These are phyloP conservation scores for Claviceps quebecensis DNA, from an alignment of 2,329 filamentous ascomycete genomes.

Conservation along the genomic window DNA sequence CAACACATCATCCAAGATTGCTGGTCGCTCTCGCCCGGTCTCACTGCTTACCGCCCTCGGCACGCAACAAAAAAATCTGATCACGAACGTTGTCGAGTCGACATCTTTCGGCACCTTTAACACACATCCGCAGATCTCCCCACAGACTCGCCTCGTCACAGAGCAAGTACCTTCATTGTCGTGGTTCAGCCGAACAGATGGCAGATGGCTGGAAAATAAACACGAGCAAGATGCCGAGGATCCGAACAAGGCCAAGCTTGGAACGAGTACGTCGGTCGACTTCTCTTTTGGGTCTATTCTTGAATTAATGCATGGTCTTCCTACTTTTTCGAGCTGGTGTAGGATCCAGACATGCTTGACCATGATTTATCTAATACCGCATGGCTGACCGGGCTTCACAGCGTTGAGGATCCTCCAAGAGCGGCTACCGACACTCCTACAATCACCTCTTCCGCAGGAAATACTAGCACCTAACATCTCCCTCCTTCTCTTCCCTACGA, in stretches of 20 bases:
- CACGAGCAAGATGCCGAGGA: conserved; percentile 27
- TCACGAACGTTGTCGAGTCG: not conserved
- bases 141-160: conserved; percentile 2
- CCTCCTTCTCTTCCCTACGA: conserved; percentile 57
- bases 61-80: not conserved
- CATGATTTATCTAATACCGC: too few species aligned
- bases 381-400: conserved; percentile 15
- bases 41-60: not conserved
- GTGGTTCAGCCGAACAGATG: conserved; percentile 20
- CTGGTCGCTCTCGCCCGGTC: conserved; percentile 1
- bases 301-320: too few species aligned
- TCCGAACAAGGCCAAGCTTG: conserved; percentile 47
- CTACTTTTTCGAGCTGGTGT: too few species aligned
- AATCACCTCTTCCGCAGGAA: conserved; percentile 55
- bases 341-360: too few species aligned
- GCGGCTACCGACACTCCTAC: conserved; percentile 51
- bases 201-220: conserved; percentile 14
- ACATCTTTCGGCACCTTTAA: not conserved
- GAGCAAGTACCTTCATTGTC: conserved; percentile 6
- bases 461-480: conserved; percentile 63
- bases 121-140: not conserved
- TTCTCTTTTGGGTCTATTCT: too few species aligned
- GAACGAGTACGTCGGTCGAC: conserved; percentile 36
- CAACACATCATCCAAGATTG: conserved; percentile 12
- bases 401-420: conserved; percentile 52